phyloP scores from a whole-genome alignment of 345 rosid genomes.

The Eucalyptus curtisii region DNA sequence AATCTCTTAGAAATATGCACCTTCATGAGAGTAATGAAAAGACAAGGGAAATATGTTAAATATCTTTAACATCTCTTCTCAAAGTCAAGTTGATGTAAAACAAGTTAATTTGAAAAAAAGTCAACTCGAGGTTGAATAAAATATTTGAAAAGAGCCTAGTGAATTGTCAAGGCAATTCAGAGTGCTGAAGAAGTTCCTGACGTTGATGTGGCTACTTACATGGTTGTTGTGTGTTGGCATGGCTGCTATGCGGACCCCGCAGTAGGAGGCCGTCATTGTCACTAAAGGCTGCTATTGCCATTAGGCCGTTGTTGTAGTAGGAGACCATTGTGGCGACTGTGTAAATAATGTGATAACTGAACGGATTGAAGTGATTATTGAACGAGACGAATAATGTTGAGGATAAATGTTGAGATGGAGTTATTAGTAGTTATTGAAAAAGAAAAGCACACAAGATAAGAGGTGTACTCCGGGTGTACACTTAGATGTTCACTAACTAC shows the following conservation, averaged over 20 bases:
- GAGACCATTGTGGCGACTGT: background rate
- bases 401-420: background rate
- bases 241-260: background rate
- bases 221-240: background rate
- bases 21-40: too few species aligned
- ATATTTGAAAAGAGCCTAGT: too few species aligned
- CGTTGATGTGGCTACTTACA: background rate
- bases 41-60: too few species aligned
- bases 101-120: too few species aligned
- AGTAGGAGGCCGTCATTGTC: background rate
- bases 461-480: accelerated
- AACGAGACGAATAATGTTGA: background rate
- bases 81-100: too few species aligned
- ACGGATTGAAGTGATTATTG: background rate
- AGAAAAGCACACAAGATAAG: background rate
- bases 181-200: background rate
- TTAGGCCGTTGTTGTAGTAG: background rate
- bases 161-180: too few species aligned
- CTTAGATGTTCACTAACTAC: background rate
- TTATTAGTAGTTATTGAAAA: background rate
- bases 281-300: background rate
- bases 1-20: too few species aligned
- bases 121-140: too few species aligned
- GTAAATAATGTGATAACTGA: background rate
- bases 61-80: too few species aligned